Evolutionary conservation across 306 rosid genomes (phyloP).

Genomic region (Albizia julibrissin): DNA sequence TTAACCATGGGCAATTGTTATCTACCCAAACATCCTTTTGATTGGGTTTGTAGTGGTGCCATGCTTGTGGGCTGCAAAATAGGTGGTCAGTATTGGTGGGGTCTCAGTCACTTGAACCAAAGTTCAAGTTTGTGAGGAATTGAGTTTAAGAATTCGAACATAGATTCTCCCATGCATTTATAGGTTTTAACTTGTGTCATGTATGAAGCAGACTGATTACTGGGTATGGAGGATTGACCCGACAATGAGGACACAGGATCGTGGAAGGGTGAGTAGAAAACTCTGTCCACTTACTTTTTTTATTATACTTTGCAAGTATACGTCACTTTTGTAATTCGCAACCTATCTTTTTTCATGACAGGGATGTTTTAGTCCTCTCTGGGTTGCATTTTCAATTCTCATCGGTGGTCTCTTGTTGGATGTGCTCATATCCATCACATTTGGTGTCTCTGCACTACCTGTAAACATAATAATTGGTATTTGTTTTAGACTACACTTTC

Average conservation of each 20-base stretch:
- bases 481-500: background rate
- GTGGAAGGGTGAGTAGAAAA: constrained; percentile 12
- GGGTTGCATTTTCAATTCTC: constrained; percentile 18
- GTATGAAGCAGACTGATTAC: background rate
- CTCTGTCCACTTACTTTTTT: background rate
- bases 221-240: constrained; percentile 17
- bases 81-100: background rate
- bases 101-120: background rate
- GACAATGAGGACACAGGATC: background rate
- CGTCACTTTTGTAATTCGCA: background rate
- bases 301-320: background rate
- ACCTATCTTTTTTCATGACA: background rate
- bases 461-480: constrained; percentile 12
- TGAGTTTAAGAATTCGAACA: background rate
- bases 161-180: background rate
- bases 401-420: constrained; percentile 16
- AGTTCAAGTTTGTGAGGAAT: constrained; percentile 8
- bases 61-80: background rate
- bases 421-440: constrained; percentile 13
- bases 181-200: background rate
- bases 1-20: background rate
- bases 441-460: constrained; percentile 16
- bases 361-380: constrained; percentile 20
- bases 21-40: background rate
- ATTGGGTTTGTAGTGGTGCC: background rate